phyloP scores from a whole-genome alignment of 495 filamentous ascomycete genomes.

The Podospora conica region DNA sequence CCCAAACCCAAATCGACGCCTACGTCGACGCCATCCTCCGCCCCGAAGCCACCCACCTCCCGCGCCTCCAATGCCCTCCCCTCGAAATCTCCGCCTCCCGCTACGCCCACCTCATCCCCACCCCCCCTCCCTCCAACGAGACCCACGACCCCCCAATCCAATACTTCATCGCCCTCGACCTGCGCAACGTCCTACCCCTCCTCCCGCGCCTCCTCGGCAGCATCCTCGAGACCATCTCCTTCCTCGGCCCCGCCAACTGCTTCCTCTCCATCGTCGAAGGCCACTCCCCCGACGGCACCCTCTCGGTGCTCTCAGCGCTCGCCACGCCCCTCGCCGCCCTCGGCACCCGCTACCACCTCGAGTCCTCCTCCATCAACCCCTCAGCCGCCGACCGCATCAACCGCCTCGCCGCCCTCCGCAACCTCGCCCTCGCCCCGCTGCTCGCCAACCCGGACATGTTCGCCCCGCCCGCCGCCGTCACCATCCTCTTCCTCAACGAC shows the following conservation, averaged over 20 bases:
- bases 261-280: conserved; percentile 46
- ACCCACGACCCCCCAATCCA: neutral
- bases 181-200: conserved; percentile 34
- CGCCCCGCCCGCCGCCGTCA: conserved; percentile 24
- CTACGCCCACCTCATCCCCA: neutral
- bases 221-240: conserved; percentile 41
- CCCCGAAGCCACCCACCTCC: neutral
- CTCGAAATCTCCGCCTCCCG: neutral
- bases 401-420: conserved; percentile 6
- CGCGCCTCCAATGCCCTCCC: conserved; percentile 6
- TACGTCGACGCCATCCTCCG: conserved; percentile 3
- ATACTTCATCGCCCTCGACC: conserved; percentile 47
- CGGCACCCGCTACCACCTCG: neutral
- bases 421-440: neutral
- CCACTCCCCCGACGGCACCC: conserved; percentile 45
- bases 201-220: conserved; percentile 43
- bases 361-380: neutral
- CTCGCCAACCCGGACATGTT: neutral
- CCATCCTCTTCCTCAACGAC: conserved; percentile 47
- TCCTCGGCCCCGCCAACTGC: conserved; percentile 43
- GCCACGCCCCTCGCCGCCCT: neutral
- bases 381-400: conserved; percentile 14
- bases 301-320: conserved; percentile 28
- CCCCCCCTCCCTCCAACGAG: neutral
- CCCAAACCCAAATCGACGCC: neutral